Evolutionary conservation across 2,329 filamentous ascomycete species (phyloP).

Genomic region (Claviceps cyperi): DNA sequence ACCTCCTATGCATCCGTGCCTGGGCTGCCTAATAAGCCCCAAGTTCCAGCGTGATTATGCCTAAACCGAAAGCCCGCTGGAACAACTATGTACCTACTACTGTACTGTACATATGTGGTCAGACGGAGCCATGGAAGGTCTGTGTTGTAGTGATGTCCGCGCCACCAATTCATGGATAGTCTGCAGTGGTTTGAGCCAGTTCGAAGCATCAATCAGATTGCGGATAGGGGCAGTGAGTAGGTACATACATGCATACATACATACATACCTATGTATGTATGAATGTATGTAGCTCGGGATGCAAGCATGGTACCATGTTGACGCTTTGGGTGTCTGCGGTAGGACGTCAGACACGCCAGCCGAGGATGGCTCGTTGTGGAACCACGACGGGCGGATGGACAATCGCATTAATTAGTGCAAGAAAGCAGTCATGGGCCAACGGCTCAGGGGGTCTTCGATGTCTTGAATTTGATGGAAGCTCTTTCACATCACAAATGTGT

Average conservation of each 20-base stretch:
- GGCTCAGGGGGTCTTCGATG: not conserved
- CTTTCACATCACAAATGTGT: slow-evolving; percentile 1
- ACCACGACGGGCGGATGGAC: not conserved
- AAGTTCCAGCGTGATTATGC: not conserved
- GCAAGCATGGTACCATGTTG: not conserved
- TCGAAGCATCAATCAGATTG: not conserved
- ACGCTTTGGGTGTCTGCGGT: not conserved
- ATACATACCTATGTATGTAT: too few species aligned
- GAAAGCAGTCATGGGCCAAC: not conserved
- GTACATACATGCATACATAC: too few species aligned
- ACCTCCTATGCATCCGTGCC: not conserved
- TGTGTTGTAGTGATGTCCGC: not conserved
- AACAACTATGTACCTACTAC: too few species aligned
- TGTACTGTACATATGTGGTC: not conserved
- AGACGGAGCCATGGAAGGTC: not conserved
- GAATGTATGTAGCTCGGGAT: not conserved
- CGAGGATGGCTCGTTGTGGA: slow-evolving; percentile 1
- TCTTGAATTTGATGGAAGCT: not conserved
- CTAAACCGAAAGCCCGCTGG: not conserved
- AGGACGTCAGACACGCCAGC: slow-evolving; percentile 1
- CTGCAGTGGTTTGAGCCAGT: not conserved
- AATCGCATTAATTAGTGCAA: not conserved
- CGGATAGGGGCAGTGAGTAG: too few species aligned
- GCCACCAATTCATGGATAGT: not conserved
- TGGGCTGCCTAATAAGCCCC: not conserved